phyloP scores from a whole-genome alignment of 441 rosid species.

The Melastoma candidum region DNA sequence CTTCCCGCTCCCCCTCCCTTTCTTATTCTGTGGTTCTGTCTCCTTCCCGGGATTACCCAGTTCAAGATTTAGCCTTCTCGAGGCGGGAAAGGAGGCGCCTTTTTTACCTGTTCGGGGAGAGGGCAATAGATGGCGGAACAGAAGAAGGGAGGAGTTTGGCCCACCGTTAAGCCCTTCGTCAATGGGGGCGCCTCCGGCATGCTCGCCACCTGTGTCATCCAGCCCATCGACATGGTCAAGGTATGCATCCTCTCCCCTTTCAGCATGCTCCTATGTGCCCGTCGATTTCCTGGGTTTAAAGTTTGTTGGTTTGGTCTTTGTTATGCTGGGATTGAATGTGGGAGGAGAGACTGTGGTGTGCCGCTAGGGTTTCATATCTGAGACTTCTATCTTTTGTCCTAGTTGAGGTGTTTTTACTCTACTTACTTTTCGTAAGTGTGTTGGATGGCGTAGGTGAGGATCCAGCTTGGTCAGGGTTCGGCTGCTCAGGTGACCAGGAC shows the following conservation, averaged over 20 bases:
- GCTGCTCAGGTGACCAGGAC: constrained; percentile 62
- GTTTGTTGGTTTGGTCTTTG: not conserved
- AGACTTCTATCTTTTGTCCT: constrained; percentile 9
- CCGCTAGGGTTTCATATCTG: constrained; percentile 26
- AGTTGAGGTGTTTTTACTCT: constrained; percentile 1
- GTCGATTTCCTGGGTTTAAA: not conserved
- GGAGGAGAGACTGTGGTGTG: not conserved
- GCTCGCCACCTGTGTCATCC: no score
- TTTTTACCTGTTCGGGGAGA: no score
- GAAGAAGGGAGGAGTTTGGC: constrained; percentile 74
- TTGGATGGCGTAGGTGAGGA: constrained; percentile 65
- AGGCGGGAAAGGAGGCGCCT: no score
- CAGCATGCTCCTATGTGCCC: constrained; percentile 90
- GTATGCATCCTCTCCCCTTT: constrained; percentile 98
- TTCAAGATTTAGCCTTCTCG: no score
- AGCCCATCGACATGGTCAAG: constrained; percentile 8
- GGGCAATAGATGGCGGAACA: constrained; percentile 49
- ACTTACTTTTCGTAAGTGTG: constrained; percentile 8
- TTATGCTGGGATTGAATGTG: not conserved
- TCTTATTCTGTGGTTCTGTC: no score
- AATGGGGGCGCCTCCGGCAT: constrained; percentile 50
- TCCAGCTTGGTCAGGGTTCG: constrained; percentile 97
- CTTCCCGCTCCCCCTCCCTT: no score
- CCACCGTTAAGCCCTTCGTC: constrained; percentile 74
- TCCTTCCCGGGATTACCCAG: no score